Conservation (phyloP, 768 basidiomycete species). For the Leucosporidium creatinivorum region DNA sequence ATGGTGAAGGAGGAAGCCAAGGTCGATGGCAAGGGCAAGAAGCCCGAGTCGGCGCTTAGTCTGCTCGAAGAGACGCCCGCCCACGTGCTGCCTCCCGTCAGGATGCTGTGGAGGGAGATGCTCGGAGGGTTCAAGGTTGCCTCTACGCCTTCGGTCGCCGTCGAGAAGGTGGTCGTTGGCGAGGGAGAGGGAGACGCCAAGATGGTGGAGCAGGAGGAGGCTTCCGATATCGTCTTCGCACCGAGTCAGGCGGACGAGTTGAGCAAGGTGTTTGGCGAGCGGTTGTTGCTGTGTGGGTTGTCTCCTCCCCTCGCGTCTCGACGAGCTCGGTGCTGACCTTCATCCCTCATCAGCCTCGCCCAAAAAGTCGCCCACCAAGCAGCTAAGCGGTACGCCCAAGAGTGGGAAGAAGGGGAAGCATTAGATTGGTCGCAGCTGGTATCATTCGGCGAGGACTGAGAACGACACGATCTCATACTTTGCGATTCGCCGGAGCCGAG, state of each 20-base stretch:
- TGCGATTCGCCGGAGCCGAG: neutral
- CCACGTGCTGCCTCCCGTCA: constrained; percentile 22
- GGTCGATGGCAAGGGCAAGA: constrained; percentile 10
- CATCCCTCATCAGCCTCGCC: too few species aligned
- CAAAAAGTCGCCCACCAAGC: too few species aligned
- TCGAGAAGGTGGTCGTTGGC: constrained; percentile 10
- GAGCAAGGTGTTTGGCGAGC: neutral
- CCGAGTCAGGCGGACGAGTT: neutral
- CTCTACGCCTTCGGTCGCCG: neutral
- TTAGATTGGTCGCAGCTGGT: too few species aligned
- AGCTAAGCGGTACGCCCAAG: too few species aligned
- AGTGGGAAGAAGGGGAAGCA: too few species aligned
- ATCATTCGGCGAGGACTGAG: too few species aligned
- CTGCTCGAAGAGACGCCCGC: constrained; percentile 20
- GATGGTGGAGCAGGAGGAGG: neutral
- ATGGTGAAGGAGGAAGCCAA: neutral
- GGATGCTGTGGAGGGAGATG: constrained; percentile 26
- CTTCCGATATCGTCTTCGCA: too few species aligned
- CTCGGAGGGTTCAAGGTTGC: constrained; percentile 5
- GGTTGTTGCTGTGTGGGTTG: neutral
- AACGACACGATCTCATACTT: too few species aligned
- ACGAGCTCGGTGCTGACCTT: too few species aligned
- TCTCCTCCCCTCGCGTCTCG: too few species aligned
- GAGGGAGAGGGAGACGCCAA: neutral
- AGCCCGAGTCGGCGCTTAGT: neutral